Evolutionary conservation across 306 rosid genomes (phyloP).

Genomic region (Potentilla sterilis): DNA sequence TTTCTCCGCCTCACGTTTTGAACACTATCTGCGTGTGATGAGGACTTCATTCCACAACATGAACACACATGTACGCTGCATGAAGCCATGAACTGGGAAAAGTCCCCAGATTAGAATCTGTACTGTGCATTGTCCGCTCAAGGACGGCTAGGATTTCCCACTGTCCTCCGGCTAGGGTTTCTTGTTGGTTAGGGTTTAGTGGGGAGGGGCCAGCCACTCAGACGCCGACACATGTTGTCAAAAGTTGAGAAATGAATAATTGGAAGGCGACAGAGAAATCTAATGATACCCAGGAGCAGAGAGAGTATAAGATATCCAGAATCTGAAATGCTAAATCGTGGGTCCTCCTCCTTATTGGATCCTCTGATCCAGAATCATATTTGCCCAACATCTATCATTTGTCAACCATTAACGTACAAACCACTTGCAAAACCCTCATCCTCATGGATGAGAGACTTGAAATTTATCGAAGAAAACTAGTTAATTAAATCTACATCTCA

Average conservation of each 20-base stretch:
- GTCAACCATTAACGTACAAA: constrained; percentile 15
- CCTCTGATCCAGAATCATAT: constrained; percentile 29
- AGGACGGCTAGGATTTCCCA: constrained; percentile 16
- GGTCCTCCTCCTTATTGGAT: constrained; percentile 38
- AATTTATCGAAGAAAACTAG: neutral
- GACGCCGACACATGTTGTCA: neutral
- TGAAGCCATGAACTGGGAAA: neutral
- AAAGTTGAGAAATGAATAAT: constrained; percentile 6
- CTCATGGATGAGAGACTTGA: neutral
- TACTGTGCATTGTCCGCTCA: neutral
- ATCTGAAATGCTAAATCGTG: constrained; percentile 27
- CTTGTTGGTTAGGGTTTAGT: neutral
- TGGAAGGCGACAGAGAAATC: constrained; percentile 29
- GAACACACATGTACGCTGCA: neutral
- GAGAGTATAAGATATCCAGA: constrained; percentile 19
- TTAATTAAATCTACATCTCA: neutral
- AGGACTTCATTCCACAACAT: neutral
- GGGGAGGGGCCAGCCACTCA: neutral
- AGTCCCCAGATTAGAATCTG: neutral
- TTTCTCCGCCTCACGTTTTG: neutral
- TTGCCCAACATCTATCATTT: constrained; percentile 3
- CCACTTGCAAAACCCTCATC: neutral
- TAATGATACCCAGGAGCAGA: constrained; percentile 23
- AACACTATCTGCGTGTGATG: neutral
- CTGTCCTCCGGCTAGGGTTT: neutral